Percentiles rank a stretch among this genome's conserved stretches.
These are phyloP conservation scores for Ampelocalamus luodianensis DNA, from an alignment of 176 grass and related monocot species.

Conservation along the genomic window DNA sequence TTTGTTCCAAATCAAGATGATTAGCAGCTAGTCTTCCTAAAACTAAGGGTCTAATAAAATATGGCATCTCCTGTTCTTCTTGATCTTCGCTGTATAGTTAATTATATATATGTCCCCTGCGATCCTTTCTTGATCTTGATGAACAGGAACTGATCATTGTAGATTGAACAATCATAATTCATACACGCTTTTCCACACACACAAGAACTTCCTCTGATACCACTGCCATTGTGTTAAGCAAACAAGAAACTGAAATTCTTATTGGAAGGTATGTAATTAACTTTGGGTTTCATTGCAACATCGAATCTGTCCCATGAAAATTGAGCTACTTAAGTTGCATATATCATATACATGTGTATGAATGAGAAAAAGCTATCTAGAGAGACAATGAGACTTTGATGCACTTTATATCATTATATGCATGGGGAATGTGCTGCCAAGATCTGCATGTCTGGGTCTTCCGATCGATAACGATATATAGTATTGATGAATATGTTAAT, in stretches of 20 bases:
- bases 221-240: not conserved
- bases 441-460: not conserved
- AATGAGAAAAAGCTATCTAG: conserved; percentile 38
- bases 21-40: conserved; percentile 19
- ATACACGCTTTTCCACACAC: not conserved
- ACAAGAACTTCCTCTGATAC: not conserved
- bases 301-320: not conserved
- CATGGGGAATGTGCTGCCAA: conserved; percentile 32
- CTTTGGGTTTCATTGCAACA: not conserved
- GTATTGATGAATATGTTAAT: not conserved
- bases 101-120: conserved; percentile 22
- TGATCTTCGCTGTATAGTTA: conserved; percentile 44
- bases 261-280: not conserved
- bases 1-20: conserved; percentile 19
- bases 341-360: not conserved
- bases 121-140: conserved; percentile 40
- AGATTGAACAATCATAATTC: conserved; percentile 35
- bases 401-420: conserved; percentile 38
- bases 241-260: not conserved
- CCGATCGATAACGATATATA: not conserved
- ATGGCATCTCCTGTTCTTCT: conserved; percentile 31
- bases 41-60: conserved; percentile 10
- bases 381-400: conserved; percentile 43
- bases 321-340: not conserved
- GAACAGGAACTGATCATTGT: conserved; percentile 33